Base-by-base conservation (phyloP, 192 early-diverging fungal species). In the Gryganskiella cystojenkinii region DNA sequence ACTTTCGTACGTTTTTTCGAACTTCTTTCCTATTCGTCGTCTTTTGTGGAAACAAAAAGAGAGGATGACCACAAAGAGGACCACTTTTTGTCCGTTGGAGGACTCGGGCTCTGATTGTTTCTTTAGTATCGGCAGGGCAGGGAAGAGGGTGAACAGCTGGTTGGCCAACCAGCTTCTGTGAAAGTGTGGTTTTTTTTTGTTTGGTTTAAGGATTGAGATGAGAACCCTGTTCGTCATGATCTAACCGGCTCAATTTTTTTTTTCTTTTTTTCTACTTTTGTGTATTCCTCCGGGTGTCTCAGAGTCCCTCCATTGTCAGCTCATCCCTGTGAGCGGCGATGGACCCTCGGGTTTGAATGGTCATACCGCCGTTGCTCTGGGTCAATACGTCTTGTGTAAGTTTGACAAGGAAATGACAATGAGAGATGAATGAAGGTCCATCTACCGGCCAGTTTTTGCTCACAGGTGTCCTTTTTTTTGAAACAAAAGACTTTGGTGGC, bases 311-410 rank as follows among this genome's bases (percentile, higher is more conserved):
- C 76, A 83, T 42, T 78, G 76, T 51, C 75, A 70, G 24, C 33
- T 61, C 7, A 47, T 84, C 31, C 63, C 63, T 31, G 57, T 82
- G 34, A 61, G 78, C 4, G 86, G 86, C 3, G 78, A 85, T 54
- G 57, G 70, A 6, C 86, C 86, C 9, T 53, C 56, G 6, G 70
- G 71, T 13, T 58, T 76, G 51, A 84, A 34, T 37, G 64, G 72
- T 40, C 76, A 85, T 47, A 70, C 83, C 4, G 81, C 81, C 33
- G 81, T 83, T n/a, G 60, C 81, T 25, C 64, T 87, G 13, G 79
- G 79, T 3, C 70, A 81, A 42, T 74, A 83, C 53, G 70, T 87
- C 20, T 74, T 83, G 47, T 62, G 83, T 84, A 79, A 67, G 75
- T 53, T 20, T 20, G 27, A 24, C 3, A 37, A n/a, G n/a, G n/a